Base-by-base conservation (phyloP, 2,329 filamentous ascomycete genomes). In the Biscogniauxia mediterranea region DNA sequence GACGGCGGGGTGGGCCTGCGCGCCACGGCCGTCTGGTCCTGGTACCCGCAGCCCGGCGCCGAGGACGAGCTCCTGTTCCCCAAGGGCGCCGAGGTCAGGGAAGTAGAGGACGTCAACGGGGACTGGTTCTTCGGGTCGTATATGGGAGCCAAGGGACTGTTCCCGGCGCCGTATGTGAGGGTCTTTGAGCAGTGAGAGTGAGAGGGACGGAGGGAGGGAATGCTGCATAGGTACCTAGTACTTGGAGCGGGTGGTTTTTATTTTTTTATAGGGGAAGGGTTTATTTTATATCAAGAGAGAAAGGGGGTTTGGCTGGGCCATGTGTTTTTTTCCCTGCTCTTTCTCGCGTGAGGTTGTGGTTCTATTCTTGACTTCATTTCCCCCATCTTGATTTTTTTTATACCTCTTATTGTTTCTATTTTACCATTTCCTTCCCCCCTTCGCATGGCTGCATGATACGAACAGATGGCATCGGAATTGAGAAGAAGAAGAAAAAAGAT, bases 61-160 rank as follows among this genome's bases (percentile, higher is more conserved):
- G 80, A 80, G 20, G 91, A 97, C 72, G 94, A 98, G 77, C 77
- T 98, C 50, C 76, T 88, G 64, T 97, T 98, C 68, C 94, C 94
- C 0, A 88, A 87, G 56, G 88, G 90, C 9, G 93, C 93, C 0
- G 91, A 95, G 75, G 85, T 98, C 15, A 83, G 83, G 6, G 94
- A 98, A 78, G 86, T 90, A 46, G 89, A 94, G 73, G 90, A 95
- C 74, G 86, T 96, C 54, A 97, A 97, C 73, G 91, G 89, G 19
- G 93, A 97, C 74, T 98, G 93, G 93, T 93, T 85, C 70, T 90
- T 89, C 78, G 94, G 94, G 0, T 87, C 87, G 26, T 97, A 96
- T 79, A 93, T 92, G 77, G 93, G 92, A 0, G 79, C 78, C 23
- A 88, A 86, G 68, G 93, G 92, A 0, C 70, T 97, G 66, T 96